Evolutionary conservation across 2,329 filamentous ascomycete species (phyloP).

Genomic region (Cadophora gregata): DNA sequence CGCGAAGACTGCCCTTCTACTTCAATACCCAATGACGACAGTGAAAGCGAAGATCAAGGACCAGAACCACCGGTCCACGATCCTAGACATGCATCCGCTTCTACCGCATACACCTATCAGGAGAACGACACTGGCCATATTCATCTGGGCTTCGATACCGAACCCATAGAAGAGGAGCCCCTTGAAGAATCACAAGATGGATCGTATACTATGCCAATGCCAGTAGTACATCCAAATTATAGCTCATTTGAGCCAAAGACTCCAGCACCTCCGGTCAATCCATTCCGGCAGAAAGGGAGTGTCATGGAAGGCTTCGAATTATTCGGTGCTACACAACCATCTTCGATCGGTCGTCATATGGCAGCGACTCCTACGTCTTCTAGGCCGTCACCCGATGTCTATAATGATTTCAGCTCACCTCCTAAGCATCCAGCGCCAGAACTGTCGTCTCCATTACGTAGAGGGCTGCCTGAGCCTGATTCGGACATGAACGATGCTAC

Average conservation of each 20-base stretch:
- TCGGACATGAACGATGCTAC: constrained; percentile 17
- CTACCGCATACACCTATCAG: constrained; percentile 38
- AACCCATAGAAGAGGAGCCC: constrained; percentile 15
- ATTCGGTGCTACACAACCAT: constrained; percentile 43
- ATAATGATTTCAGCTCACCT: constrained; percentile 36
- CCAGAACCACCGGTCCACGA: not conserved
- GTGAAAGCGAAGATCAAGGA: constrained; percentile 6
- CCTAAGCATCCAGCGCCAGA: constrained; percentile 22
- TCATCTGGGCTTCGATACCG: constrained; percentile 29
- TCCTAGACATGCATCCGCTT: constrained; percentile 30
- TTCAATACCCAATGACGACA: constrained; percentile 10
- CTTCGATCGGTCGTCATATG: constrained; percentile 36
- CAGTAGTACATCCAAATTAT: constrained; percentile 11
- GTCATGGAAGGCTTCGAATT: constrained; percentile 41
- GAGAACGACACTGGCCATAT: constrained; percentile 41
- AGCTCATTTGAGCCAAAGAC: constrained; percentile 40
- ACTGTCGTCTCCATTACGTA: constrained; percentile 36
- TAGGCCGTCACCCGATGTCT: constrained; percentile 42
- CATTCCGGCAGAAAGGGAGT: constrained; percentile 41
- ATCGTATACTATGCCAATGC: constrained; percentile 26
- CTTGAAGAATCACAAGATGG: constrained; percentile 37
- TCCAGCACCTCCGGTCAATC: constrained; percentile 41
- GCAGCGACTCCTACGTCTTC: constrained; percentile 39
- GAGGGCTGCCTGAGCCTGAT: constrained; percentile 8
- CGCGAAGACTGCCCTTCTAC: constrained; percentile 21